Percentiles rank a stretch among this genome's conserved stretches.
These are phyloP conservation scores for Alternaria alternata DNA, from an alignment of 2,329 filamentous ascomycete genomes.

Conservation along the genomic window DNA sequence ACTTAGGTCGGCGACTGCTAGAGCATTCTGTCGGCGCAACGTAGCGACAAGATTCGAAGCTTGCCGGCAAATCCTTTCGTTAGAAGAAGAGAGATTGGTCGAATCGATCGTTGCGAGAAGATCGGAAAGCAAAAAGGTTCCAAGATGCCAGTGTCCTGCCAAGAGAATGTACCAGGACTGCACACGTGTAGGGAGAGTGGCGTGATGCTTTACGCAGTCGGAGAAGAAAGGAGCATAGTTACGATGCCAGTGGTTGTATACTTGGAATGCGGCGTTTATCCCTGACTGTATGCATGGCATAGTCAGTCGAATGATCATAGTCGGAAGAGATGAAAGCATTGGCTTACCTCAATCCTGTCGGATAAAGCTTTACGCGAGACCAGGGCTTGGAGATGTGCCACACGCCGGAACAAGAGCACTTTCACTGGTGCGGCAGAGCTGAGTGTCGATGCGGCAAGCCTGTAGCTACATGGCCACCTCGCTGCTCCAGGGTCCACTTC, in stretches of 20 bases:
- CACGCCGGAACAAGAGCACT: conserved; percentile 11
- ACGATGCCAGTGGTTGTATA: conserved; percentile 64
- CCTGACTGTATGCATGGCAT: conserved; percentile 55
- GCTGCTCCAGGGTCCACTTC: conserved; percentile 6
- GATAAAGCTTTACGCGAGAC: conserved; percentile 7
- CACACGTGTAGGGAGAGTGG: conserved; percentile 60
- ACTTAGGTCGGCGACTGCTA: conserved; percentile 39
- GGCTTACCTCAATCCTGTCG: conserved; percentile 10
- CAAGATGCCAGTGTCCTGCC: conserved; percentile 66
- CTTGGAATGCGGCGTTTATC: conserved; percentile 57
- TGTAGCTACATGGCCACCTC: conserved; percentile 18
- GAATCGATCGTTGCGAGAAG: conserved; percentile 56
- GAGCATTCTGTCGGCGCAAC: conserved; percentile 51
- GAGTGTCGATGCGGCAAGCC: conserved; percentile 12
- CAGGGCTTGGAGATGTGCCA: conserved; percentile 11
- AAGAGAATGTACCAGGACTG: conserved; percentile 68
- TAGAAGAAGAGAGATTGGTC: conserved; percentile 53
- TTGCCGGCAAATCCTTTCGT: conserved; percentile 54
- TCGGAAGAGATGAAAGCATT: neutral
- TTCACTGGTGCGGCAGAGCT: conserved; percentile 17
- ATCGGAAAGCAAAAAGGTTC: conserved; percentile 63
- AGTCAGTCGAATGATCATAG: conserved; percentile 44
- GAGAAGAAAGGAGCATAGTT: conserved; percentile 62
- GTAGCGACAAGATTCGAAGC: conserved; percentile 54
- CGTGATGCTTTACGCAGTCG: conserved; percentile 61